Evolutionary conservation across 768 basidiomycete species (phyloP).

Genomic region (Suillus subluteus): DNA sequence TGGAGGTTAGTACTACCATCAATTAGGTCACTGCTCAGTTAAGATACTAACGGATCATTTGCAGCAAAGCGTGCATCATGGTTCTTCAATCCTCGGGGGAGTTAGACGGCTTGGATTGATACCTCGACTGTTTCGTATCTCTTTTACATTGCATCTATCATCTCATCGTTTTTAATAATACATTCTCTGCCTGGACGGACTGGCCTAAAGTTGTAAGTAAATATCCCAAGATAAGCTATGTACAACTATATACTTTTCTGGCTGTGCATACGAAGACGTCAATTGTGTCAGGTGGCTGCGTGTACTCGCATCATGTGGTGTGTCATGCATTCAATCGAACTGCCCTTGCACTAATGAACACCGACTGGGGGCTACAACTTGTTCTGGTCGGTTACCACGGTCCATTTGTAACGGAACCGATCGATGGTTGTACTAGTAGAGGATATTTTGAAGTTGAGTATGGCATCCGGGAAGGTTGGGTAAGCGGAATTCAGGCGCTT

Average conservation of each 20-base stretch:
- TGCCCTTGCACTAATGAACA: neutral
- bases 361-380: neutral
- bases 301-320: constrained; percentile 15
- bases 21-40: constrained; percentile 18
- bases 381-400: neutral
- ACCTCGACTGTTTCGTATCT: constrained; percentile 19
- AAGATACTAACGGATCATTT: constrained; percentile 35
- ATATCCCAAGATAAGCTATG: constrained; percentile 10
- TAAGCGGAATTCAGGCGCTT: constrained; percentile 10
- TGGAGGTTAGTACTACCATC: constrained; percentile 33
- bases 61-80: constrained; percentile 89
- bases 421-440: neutral
- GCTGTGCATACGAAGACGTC: neutral
- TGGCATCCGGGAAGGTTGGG: neutral
- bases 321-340: constrained; percentile 21
- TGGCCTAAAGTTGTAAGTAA: constrained; percentile 11
- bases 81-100: constrained; percentile 87
- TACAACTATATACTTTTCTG: constrained; percentile 33
- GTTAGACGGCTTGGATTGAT: constrained; percentile 25
- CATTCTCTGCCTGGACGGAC: constrained; percentile 16
- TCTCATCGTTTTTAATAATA: constrained; percentile 35
- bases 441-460: no score
- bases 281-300: constrained; percentile 16
- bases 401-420: constrained; percentile 1
- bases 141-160: constrained; percentile 29